phyloP scores from a whole-genome alignment of 2,329 filamentous ascomycete species.

The Penicillium sp. region DNA sequence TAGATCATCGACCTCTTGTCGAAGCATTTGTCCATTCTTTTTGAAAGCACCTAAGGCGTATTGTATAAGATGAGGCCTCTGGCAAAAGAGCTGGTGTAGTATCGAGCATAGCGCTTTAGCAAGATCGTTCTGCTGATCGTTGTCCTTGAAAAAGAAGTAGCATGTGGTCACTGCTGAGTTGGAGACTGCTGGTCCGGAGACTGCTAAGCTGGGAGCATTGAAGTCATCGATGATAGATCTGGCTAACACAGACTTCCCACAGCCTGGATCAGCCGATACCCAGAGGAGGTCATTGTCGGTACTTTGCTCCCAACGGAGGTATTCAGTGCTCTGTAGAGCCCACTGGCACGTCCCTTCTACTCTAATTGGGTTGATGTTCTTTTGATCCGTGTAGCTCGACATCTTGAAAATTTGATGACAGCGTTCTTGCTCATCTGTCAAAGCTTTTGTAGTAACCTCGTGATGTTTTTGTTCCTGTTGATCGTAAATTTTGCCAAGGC shows the following conservation, averaged over 20 bases:
- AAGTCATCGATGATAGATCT: constrained; percentile 39
- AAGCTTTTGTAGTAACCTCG: neutral
- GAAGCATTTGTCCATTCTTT: constrained; percentile 25
- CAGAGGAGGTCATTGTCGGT: constrained; percentile 36
- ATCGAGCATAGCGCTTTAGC: constrained; percentile 38
- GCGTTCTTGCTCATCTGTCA: constrained; percentile 16
- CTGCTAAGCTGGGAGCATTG: too few species aligned
- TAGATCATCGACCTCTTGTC: constrained; percentile 14
- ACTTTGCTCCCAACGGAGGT: constrained; percentile 30
- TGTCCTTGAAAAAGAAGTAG: constrained; percentile 48
- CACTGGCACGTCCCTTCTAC: constrained; percentile 39
- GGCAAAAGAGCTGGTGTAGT: constrained; percentile 43
- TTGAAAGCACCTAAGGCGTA: constrained; percentile 20
- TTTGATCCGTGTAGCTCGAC: constrained; percentile 32
- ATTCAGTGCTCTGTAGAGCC: constrained; percentile 32
- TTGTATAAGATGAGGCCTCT: constrained; percentile 29
- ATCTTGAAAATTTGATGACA: constrained; percentile 33
- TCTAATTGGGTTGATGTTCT: constrained; percentile 36
- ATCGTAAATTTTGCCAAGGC: constrained; percentile 8
- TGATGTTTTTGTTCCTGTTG: constrained; percentile 8
- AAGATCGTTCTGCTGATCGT: constrained; percentile 36
- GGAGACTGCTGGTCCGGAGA: neutral
- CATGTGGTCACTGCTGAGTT: constrained; percentile 28
- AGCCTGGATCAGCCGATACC: constrained; percentile 47
- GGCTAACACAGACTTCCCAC: constrained; percentile 46